Evolutionary conservation across 257 asterid genomes (phyloP).

Genomic region (Salvia rosmarinus): DNA sequence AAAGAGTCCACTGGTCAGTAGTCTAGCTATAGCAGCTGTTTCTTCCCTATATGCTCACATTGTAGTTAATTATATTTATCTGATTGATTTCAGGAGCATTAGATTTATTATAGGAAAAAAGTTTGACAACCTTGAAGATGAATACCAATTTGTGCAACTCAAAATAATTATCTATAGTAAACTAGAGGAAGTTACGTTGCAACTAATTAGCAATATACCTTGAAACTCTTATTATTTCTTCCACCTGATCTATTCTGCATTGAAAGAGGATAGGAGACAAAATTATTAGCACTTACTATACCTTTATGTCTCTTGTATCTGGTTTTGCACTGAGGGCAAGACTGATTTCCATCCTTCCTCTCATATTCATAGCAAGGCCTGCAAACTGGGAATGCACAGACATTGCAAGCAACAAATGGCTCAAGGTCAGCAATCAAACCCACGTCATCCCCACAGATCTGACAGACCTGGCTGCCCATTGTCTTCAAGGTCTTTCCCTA

Average conservation of each 20-base stretch:
- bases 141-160: constrained; percentile 22
- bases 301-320: constrained; percentile 96
- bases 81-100: not conserved
- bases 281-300: constrained; percentile 29
- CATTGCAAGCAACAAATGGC: constrained; percentile 88
- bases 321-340: constrained; percentile 99
- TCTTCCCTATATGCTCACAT: constrained; percentile 15
- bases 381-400: constrained; percentile 95
- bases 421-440: constrained; percentile 75
- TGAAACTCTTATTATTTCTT: constrained; percentile 7
- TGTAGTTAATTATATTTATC: not conserved
- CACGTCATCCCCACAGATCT: constrained; percentile 92
- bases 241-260: not conserved
- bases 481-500: constrained; percentile 86
- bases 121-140: constrained; percentile 5
- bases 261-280: constrained; percentile 18
- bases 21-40: not conserved
- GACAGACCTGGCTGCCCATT: constrained; percentile 78
- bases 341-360: constrained; percentile 94
- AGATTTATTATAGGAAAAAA: constrained; percentile 4
- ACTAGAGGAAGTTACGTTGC: not conserved
- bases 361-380: constrained; percentile 98
- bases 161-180: not conserved
- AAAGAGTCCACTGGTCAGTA: constrained; percentile 10
- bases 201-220: not conserved